These are phyloP conservation scores for Capsicum baccatum DNA, from an alignment of 257 asterid species.

Conservation along the genomic window DNA sequence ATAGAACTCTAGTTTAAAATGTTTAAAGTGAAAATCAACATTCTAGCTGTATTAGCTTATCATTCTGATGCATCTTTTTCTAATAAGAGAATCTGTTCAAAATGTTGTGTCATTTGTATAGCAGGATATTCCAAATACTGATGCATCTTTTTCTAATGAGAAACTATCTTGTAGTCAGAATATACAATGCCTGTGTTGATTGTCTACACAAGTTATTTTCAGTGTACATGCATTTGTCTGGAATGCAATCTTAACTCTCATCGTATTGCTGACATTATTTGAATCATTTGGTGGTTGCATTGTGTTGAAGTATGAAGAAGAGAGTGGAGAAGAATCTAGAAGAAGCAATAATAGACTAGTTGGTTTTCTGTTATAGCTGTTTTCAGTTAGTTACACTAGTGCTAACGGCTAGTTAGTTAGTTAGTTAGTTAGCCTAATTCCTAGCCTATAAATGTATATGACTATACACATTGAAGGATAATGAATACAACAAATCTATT, in stretches of 20 bases:
- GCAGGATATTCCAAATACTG: conserved; percentile 15
- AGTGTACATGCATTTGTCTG: conserved; percentile 8
- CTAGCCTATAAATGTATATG: too few species aligned
- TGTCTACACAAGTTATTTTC: neutral
- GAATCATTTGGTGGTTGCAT: conserved; percentile 11
- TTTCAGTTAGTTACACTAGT: too few species aligned
- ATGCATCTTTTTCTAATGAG: conserved; percentile 1
- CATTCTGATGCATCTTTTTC: neutral
- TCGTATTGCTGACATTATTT: neutral
- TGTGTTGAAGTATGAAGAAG: too few species aligned
- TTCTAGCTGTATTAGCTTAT: neutral
- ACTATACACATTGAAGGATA: too few species aligned
- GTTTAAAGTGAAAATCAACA: neutral
- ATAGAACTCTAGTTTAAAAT: neutral
- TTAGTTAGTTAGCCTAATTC: too few species aligned
- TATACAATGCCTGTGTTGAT: neutral
- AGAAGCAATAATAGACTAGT: too few species aligned
- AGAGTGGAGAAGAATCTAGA: too few species aligned
- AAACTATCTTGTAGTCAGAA: conserved; percentile 22
- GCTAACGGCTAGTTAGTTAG: too few species aligned
- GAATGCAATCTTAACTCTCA: neutral
- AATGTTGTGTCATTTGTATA: conserved; percentile 8
- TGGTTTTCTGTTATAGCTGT: too few species aligned
- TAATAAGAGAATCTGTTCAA: too few species aligned
- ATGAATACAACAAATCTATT: too few species aligned